A percentile compares a stretch with the other conserved stretches of the same genome.
Evolutionary conservation across 202 grass and related monocot species (phyloP).

Genomic region (Alloteropsis angusta): DNA sequence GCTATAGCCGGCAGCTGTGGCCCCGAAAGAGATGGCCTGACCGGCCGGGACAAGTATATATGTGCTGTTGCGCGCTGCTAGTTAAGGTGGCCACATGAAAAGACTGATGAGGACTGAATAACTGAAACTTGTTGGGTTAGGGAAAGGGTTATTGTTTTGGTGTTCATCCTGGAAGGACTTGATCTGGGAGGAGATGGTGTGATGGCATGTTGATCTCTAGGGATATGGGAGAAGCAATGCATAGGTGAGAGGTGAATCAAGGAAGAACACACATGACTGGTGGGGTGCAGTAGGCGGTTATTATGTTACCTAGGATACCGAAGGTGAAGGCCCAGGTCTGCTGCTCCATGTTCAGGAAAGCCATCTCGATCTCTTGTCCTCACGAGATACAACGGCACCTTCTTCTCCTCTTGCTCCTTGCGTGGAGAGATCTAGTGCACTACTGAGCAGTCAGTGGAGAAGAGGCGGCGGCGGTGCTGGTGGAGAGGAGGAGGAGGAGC

Average conservation of each 20-base stretch:
- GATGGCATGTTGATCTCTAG: not conserved
- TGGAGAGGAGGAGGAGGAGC: not conserved
- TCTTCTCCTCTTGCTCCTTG: slow-evolving; percentile 22
- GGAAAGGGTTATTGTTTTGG: not conserved
- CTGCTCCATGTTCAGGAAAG: slow-evolving; percentile 53
- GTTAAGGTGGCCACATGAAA: not conserved
- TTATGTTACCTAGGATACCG: slow-evolving; percentile 69
- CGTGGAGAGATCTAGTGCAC: not conserved
- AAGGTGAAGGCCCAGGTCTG: slow-evolving; percentile 92
- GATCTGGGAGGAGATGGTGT: not conserved
- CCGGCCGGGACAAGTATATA: not conserved
- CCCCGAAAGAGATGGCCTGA: not conserved
- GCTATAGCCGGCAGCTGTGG: not conserved
- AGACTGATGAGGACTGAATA: not conserved
- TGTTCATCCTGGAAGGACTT: not conserved
- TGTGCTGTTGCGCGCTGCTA: not conserved
- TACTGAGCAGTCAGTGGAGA: slow-evolving; percentile 24
- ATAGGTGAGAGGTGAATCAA: not conserved
- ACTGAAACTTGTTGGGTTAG: not conserved
- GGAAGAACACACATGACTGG: not conserved
- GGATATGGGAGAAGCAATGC: not conserved
- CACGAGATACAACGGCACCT: not conserved
- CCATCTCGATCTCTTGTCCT: slow-evolving; percentile 25
- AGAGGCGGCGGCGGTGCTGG: not conserved
- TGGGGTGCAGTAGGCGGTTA: not conserved